Conservation (phyloP, 768 basidiomycete species). For the Tylopilus vinaceipallidus region DNA sequence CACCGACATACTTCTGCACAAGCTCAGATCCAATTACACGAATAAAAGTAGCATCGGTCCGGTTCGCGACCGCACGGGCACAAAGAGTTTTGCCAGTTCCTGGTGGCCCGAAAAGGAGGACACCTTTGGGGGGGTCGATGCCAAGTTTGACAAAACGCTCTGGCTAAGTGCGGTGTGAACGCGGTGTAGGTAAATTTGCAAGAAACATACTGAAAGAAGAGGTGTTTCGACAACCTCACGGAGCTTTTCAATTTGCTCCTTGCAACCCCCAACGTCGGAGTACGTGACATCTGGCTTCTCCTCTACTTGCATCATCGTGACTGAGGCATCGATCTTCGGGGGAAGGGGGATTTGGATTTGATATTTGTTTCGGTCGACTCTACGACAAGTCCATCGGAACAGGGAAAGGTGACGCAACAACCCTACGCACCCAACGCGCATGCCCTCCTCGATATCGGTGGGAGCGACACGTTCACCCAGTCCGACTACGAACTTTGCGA, state of each 20-base stretch:
- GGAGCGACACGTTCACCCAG: conserved; percentile 95
- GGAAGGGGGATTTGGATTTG: conserved; percentile 98
- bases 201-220: conserved; percentile 73
- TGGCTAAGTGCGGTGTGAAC: conserved; percentile 58
- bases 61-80: conserved; percentile 96
- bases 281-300: conserved; percentile 99
- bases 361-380: conserved; percentile 94
- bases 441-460: conserved; percentile 99
- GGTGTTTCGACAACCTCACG: conserved; percentile 98
- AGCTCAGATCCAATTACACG: conserved; percentile 98
- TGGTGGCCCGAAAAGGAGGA: conserved; percentile 92
- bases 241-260: conserved; percentile 99
- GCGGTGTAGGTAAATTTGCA: neutral
- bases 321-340: conserved; percentile 98
- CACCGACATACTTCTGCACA: conserved; percentile 99
- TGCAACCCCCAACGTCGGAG: conserved; percentile 96
- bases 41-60: conserved; percentile 98
- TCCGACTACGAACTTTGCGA: conserved; percentile 98
- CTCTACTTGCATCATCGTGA: conserved; percentile 99
- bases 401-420: neutral
- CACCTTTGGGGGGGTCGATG: conserved; percentile 98
- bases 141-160: conserved; percentile 97
- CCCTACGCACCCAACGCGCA: conserved; percentile 90
- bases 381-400: conserved; percentile 30
- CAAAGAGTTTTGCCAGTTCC: conserved; percentile 99